Evolutionary conservation across 2,329 filamentous ascomycete species (phyloP), one percentile per base, ranked within the genome.

Genomic region (Fusarium albosuccineum): DNA sequence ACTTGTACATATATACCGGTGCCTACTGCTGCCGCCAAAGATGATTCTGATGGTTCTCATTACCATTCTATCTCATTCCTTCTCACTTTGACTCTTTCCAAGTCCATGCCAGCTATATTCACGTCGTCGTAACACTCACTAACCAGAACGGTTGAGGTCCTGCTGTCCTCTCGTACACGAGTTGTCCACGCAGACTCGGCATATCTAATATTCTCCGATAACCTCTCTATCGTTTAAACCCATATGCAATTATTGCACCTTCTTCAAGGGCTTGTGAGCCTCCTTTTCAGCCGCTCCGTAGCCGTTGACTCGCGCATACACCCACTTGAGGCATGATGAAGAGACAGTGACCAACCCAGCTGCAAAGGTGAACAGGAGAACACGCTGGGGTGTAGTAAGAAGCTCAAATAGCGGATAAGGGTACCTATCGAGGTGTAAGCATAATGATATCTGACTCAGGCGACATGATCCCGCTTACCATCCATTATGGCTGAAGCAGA

Each of bases 361-460:
- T 41, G 92, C 91, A 16, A 87, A 80, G 1, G 83, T 83, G 70
- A 97, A 97, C 9, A 97, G 81, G 1, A 86, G 79, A 9, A 89
- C 81, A 17, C 94, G 86, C 73, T 93, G 89, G 49, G 81, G 75
- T 0, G 88, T 91, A 50, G 83, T 85, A 41, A 97, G 80, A 44
- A 92, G 76, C 9, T 83, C 89, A 67, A 97, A 95, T 27, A 97
- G 85, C 1, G 94, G 94, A 77, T 97, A 97, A 0, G 94, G 93
- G 71, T 97, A 97, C 83, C 89, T 91, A 53, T 33, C 3, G 2
- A 22, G 2, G 5, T 29, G 46, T 73, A 17, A 75, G 63, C 7
- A 27, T 45, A n/a, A 16, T 34, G 3, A 10, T 4, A 17, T 2
- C 22, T 36, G 3, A 7, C n/a, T 22, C 5, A 5, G 9, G 26